These are phyloP conservation scores for Alternaria metachromatica DNA, from an alignment of 2,329 filamentous ascomycete genomes.

Conservation along the genomic window DNA sequence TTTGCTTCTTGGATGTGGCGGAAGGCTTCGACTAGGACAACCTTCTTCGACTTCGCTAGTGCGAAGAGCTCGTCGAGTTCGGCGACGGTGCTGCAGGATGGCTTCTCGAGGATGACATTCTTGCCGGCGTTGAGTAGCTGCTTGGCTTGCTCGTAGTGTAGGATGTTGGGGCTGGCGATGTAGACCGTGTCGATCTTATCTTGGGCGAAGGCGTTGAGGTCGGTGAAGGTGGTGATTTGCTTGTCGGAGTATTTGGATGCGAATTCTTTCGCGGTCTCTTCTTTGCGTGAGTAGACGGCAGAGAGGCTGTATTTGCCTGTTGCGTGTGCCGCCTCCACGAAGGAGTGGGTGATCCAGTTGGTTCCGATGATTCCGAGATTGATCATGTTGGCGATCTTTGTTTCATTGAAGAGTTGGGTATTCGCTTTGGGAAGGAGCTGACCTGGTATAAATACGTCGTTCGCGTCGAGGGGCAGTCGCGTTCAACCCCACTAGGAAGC, in stretches of 20 bases:
- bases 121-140: conserved; percentile 52
- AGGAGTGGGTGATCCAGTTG: conserved; percentile 59
- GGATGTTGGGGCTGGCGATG: conserved; percentile 58
- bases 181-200: conserved; percentile 55
- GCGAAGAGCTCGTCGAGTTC: conserved; percentile 55
- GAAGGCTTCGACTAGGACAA: conserved; percentile 58
- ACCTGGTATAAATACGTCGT: neutral
- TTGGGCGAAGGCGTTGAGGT: conserved; percentile 48
- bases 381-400: conserved; percentile 37
- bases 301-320: conserved; percentile 53
- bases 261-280: conserved; percentile 53
- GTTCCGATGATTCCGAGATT: conserved; percentile 57
- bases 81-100: conserved; percentile 51
- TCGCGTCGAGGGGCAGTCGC: conserved; percentile 11
- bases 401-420: neutral
- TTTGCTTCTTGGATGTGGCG: conserved; percentile 59
- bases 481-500: conserved; percentile 20
- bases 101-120: conserved; percentile 60
- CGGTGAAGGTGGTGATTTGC: conserved; percentile 48
- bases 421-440: neutral
- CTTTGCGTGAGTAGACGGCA: conserved; percentile 56
- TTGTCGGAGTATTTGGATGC: conserved; percentile 48
- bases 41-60: conserved; percentile 49
- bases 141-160: conserved; percentile 56
- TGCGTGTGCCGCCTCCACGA: conserved; percentile 53